Conservation (phyloP, 805 yeast genomes). For the Pichia heedii region DNA sequence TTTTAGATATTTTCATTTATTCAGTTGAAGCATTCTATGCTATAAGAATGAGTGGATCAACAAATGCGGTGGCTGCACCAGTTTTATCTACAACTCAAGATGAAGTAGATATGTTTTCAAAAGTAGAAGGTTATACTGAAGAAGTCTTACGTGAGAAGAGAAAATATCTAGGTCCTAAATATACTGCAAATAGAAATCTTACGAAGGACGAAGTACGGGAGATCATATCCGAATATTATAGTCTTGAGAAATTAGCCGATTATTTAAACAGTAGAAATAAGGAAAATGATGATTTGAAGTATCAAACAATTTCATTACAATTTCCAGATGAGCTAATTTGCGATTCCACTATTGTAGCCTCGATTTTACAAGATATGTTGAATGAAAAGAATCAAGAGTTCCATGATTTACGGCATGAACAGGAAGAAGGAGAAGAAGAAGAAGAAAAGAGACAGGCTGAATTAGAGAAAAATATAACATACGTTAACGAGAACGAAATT, state of each 20-base stretch:
- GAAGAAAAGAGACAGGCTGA: neutral
- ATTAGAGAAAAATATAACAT: too few relatives aligned
- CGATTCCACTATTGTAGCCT: constrained; percentile 68
- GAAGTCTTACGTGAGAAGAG: constrained; percentile 13
- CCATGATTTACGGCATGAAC: constrained; percentile 8
- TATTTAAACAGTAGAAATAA: constrained; percentile 22
- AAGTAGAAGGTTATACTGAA: constrained; percentile 21
- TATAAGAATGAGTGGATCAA: neutral
- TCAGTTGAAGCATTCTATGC: too few relatives aligned
- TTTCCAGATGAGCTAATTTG: constrained; percentile 77
- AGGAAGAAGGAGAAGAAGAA: neutral
- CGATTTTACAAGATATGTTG: constrained; percentile 37
- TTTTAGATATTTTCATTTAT: neutral
- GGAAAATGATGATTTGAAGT: constrained; percentile 22
- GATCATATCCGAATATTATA: constrained; percentile 43
- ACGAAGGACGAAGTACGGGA: constrained; percentile 22
- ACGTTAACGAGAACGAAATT: constrained; percentile 6
- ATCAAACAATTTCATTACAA: constrained; percentile 63
- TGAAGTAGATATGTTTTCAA: constrained; percentile 45
- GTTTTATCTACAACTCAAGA: constrained; percentile 68
- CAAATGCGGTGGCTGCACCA: constrained; percentile 33
- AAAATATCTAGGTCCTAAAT: constrained; percentile 22
- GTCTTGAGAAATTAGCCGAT: constrained; percentile 26
- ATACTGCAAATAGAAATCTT: constrained; percentile 17
- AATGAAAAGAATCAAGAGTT: constrained; percentile 8